These are phyloP conservation scores for Rheum nobile DNA, from an alignment of 148 eudicot genomes.

Conservation along the genomic window DNA sequence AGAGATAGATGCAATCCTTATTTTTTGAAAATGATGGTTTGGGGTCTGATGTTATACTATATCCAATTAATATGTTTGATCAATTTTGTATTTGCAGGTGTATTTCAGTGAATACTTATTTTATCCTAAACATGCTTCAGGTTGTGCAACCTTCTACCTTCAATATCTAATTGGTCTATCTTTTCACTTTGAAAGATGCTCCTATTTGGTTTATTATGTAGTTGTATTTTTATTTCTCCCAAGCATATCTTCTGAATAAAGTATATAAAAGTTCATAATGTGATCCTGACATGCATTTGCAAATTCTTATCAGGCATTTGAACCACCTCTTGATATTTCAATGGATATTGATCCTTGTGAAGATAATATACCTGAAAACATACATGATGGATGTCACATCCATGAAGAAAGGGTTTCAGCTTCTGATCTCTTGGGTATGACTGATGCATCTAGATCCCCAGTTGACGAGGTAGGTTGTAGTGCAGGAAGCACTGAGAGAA, in stretches of 20 bases:
- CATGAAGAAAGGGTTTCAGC: conserved; percentile 23
- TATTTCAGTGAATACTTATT: conserved; percentile 63
- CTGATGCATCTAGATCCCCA: conserved; percentile 13
- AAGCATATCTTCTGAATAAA: not conserved
- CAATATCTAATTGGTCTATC: not conserved
- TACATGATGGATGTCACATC: conserved; percentile 20
- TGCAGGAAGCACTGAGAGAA: conserved; percentile 14
- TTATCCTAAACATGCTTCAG: conserved; percentile 89
- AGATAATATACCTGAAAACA: conserved; percentile 26
- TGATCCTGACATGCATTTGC: not conserved
- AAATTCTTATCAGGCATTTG: conserved; percentile 57
- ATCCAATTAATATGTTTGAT: not conserved
- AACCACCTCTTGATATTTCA: conserved; percentile 83
- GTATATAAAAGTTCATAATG: not conserved
- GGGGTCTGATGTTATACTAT: not conserved
- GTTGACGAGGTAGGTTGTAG: conserved; percentile 20
- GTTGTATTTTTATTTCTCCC: not conserved
- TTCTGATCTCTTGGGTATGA: conserved; percentile 27
- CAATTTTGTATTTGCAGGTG: conserved; percentile 50
- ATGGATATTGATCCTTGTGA: conserved; percentile 43
- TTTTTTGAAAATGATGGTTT: not conserved
- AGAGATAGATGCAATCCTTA: not conserved
- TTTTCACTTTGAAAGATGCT: not conserved
- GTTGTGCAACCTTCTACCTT: conserved; percentile 24
- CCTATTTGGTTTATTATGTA: not conserved